Evolutionary conservation across 169 alveolate species (phyloP).

Genomic region (Eimeria nieschulzi): DNA sequence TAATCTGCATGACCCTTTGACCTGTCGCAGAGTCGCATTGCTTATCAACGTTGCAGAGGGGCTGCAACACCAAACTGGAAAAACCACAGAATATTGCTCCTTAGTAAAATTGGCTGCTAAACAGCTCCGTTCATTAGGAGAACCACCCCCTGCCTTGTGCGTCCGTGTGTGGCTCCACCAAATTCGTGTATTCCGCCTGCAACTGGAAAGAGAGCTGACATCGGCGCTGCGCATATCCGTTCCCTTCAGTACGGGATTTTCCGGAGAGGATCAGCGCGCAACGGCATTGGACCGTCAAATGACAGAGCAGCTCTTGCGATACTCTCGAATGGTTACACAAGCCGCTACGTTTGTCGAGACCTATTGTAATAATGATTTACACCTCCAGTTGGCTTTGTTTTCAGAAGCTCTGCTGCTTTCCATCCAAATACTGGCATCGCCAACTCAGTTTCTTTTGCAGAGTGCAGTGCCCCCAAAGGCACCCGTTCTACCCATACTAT

Average conservation of each 20-base stretch:
- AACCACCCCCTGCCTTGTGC: conserved; percentile 21
- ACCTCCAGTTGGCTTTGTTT: neutral
- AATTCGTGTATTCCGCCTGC: conserved; percentile 26
- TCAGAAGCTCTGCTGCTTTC: conserved; percentile 54
- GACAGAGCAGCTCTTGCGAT: conserved; percentile 19
- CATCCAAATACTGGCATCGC: conserved; percentile 17
- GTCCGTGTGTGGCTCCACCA: conserved; percentile 52
- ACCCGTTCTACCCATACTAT: neutral
- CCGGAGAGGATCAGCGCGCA: neutral
- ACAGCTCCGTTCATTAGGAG: conserved; percentile 16
- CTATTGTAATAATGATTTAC: neutral
- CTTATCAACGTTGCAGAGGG: conserved; percentile 39
- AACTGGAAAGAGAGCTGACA: conserved; percentile 1
- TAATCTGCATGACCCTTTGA: neutral
- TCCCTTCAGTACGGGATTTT: neutral
- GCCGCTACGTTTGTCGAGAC: neutral
- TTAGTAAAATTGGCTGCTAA: conserved; percentile 1
- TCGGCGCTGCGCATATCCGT: neutral
- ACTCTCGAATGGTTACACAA: neutral
- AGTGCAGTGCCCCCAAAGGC: neutral
- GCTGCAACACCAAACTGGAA: neutral
- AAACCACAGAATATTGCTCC: neutral
- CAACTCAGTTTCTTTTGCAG: neutral
- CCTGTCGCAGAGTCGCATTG: neutral
- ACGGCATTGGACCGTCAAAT: neutral